Evolutionary conservation across 768 basidiomycete species (phyloP), one percentile per base, ranked within the genome.

Genomic region (Krasilnikovozyma curviuscula): DNA sequence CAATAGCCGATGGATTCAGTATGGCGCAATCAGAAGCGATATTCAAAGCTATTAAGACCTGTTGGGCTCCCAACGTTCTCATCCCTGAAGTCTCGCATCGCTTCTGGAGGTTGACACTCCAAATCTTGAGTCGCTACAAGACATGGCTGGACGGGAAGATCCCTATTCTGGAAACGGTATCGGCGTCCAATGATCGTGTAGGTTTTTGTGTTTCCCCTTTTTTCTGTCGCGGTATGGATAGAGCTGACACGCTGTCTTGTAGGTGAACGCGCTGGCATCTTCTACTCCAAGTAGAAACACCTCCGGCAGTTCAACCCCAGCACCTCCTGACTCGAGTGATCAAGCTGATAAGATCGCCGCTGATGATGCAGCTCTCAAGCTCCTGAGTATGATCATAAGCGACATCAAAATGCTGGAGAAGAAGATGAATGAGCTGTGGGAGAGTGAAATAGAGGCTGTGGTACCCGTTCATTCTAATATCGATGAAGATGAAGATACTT

Each of bases 21-120:
- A 46, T 59, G 33, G 37, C 50, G 32, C 57, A 59, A 32, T 49
- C 54, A 1, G 50, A 53, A 29, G 75, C 77, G 2, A 68, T 79
- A 1, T 84, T 79, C 76, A 65, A 69, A 35, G 82, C 83, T 3
- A 69, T 93, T 18, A 67, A 72, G 31, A 71, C 73, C 7, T 85
- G 86, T 60, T 97, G 91, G 91, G 80, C 78, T 49, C 73, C 77
- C 16, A 79, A 85, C 44, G 71, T 93, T 7, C 89, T 74, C 62
- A 77, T 97, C 34, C 78, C 80, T 2, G 80, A 86, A 50, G 66
- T 97, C 10, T 73, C 74, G 30, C 71, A 78, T 63, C 73, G 81
- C 42, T 97, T 97, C 63, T 97, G 91, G 93, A 76, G 73, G 57
- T 66, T 97, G 49, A 83, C 79, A 6, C 66, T 98, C 29, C 49